Evolutionary conservation across 2,329 filamentous ascomycete species (phyloP), one percentile per base, ranked within the genome.

Genomic region (Diaporthe aspalathi): DNA sequence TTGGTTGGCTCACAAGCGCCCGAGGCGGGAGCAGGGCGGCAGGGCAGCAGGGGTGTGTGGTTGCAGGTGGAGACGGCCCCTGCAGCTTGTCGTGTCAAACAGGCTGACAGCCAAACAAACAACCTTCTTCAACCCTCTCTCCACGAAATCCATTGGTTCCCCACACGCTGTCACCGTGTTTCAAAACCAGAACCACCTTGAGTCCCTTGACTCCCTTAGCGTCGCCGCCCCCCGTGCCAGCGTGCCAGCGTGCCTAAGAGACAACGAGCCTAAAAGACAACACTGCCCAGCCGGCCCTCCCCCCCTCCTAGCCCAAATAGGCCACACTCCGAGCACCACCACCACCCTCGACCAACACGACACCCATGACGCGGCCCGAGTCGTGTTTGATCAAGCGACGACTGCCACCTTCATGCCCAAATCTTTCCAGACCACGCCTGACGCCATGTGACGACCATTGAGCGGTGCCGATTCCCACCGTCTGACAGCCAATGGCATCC

Each of bases 151-250:
- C 60, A 63, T 63, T 63, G 60, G 60, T 45, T 63, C 60, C 60
- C 60, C 60, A 63, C 60, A 63, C 43, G 40, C 60, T 63, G 60
- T 63, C 60, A 63, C 60, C 27, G 12, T 63, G 60, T 63, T 63
- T 63, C 60, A 63, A 63, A n/a, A n/a, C n/a, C n/a, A n/a, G n/a
- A n/a, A n/a, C n/a, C n/a, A n/a, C n/a, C n/a, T n/a, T n/a, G n/a
- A n/a, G n/a, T n/a, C n/a, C n/a, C n/a, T n/a, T n/a, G n/a, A n/a
- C n/a, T n/a, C n/a, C n/a, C n/a, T n/a, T n/a, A n/a, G n/a, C n/a
- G n/a, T n/a, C n/a, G n/a, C 27, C 5, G 22, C 57, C 17, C 32
- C 32, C 40, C 47, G 24, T 47, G 11, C 40, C 22, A 47, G 57
- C 57, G 40, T 47, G 40, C 40, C 57, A 27, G 24, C 57, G n/a